Evolutionary conservation across 345 rosid genomes (phyloP), one percentile per base, ranked within the genome.

Genomic region (Draba incana): DNA sequence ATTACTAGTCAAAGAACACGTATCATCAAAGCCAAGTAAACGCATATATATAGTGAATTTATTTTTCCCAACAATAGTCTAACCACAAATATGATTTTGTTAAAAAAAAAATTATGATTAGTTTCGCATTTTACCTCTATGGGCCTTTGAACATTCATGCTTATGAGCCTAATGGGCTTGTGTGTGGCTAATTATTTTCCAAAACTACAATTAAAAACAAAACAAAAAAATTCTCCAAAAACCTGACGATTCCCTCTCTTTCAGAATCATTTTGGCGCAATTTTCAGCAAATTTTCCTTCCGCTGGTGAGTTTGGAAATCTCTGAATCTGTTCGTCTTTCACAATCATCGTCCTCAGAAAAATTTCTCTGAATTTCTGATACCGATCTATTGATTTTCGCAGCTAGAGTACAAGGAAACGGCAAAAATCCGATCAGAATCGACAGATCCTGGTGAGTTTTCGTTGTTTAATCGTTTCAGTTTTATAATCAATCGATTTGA

Each of bases 261-360:
- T 3, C 12, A 20, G 47, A 33, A 23, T 53, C 37, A 46, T 35
- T 70, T 70, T 61, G 55, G 75, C 68, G 75, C 68, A 54, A 46
- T 35, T 37, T 35, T 35, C 25, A 7, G n/a, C n/a, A n/a, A n/a
- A n/a, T n/a, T 9, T 10, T 51, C 37, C 27, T n/a, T n/a, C n/a
- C n/a, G n/a, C 39, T 8, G 55, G 28, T 30, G 66, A 59, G 43
- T 43, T 54, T 7, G 38, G 12, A 27, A 3, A 16, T 48, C 52
- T 13, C 50, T 58, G 66, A 12, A 69, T 28, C 59, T 10, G 10
- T 69, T 28, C 58, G 10, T 49, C 52, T 64, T 50, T 5, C 38
- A 24, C 38, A 24, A 16, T 2, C 2, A 6, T 51, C 6, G 13
- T 14, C 7, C 37, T n/a, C 50, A 42, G 24, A 24, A 42, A 7